Evolutionary conservation across 2,329 filamentous ascomycete genomes (phyloP), one percentile per base, ranked within the genome.

Genomic region (Trichophyton schoenleinii): DNA sequence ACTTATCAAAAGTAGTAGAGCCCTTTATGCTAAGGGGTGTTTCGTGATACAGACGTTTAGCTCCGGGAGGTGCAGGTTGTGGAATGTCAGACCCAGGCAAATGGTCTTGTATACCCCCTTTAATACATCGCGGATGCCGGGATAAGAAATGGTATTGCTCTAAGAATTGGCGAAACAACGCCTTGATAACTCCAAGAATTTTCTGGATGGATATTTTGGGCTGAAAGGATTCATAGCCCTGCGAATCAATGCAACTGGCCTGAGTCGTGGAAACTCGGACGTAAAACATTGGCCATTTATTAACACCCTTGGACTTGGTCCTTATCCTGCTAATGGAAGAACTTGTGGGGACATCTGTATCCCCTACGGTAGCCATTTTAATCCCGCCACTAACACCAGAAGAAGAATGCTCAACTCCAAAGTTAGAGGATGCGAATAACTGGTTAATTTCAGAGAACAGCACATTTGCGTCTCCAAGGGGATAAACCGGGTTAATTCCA

Each of bases 221-320:
- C 25, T 61, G 34, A 59, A 71, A 71, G 31, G 77, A 75, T 11
- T 80, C 76, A 8, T 63, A 61, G 3, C 49, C 31, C 46, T 13
- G 22, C 36, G 22, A 36, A n/a, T 22, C 20, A 25, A 13, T 13
- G 3, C 7, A 9, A 11, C 28, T 44, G 5, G 5, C n/a, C 5
- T 13, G 41, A n/a, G 18, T 70, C 60, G 7, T 62, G 63, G 1
- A 82, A 69, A 11, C 79, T 31, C 83, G 83, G n/a, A 97, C 74
- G 67, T 86, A 87, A 68, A 96, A 97, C 85, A 92, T 92, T 0
- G 92, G 91, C 85, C 89, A 94, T 58, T 84, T 82, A 68, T 96
- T 90, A 8, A 91, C 77, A 0, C 84, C 80, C 69, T 89, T 92
- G 7, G 57, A 52, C 49, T 78, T 80, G 11, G 74, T 67, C 6